Conservation (phyloP, 805 yeast genomes). For the Saturnispora bothae region DNA sequence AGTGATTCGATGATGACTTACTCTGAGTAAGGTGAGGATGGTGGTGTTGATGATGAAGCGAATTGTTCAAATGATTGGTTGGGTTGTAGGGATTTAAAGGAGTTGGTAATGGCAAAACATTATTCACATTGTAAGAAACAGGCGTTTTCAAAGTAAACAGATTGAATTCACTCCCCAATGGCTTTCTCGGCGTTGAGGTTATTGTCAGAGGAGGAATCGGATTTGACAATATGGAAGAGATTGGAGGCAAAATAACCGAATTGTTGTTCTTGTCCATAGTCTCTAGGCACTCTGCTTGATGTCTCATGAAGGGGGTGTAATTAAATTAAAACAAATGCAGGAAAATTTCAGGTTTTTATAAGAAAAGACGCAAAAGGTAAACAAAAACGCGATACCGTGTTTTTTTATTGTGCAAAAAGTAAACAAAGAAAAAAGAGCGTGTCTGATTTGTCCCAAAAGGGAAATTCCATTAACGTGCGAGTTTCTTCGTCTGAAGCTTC, state of each 20-base stretch:
- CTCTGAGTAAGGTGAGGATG: too few relatives aligned
- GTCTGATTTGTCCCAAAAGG: background rate
- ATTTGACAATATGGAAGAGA: conserved; percentile 6
- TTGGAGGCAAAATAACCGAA: conserved; percentile 7
- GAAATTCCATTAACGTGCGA: too few relatives aligned
- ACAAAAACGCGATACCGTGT: background rate
- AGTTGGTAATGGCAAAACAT: background rate
- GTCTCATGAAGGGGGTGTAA: background rate
- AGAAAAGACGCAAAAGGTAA: background rate
- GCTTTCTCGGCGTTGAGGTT: conserved; percentile 6
- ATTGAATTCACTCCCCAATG: background rate
- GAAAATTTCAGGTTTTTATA: background rate
- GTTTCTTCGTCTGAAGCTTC: background rate
- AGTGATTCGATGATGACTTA: too few relatives aligned
- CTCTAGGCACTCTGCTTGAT: background rate
- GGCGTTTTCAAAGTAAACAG: conserved; percentile 6
- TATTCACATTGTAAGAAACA: background rate
- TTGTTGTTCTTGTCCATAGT: background rate
- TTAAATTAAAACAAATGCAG: background rate
- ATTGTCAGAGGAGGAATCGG: conserved; percentile 6
- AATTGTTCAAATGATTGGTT: too few relatives aligned
- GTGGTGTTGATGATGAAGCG: too few relatives aligned
- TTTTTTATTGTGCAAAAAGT: background rate
- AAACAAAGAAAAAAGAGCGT: conserved; percentile 1
- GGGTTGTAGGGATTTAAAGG: background rate